Evolutionary conservation across 768 basidiomycete genomes (phyloP).

Genomic region (Lentinula sp.): DNA sequence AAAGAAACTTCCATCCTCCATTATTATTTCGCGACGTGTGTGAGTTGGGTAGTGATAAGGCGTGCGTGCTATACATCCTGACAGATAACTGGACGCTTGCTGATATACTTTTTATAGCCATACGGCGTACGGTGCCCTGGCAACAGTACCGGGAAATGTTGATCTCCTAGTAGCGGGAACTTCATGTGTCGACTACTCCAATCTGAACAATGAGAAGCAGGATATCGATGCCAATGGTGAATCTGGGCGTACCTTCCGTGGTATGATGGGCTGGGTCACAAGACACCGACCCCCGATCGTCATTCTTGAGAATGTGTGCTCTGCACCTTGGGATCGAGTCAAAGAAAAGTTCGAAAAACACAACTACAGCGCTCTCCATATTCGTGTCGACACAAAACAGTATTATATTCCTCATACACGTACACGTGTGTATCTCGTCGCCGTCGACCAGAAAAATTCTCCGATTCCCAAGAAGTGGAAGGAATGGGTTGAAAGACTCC

Average conservation of each 20-base stretch:
- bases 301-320: slow-evolving; percentile 90
- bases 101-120: slow-evolving; percentile 41
- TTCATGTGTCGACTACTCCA: slow-evolving; percentile 97
- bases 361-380: slow-evolving; percentile 66
- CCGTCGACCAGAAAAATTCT: slow-evolving; percentile 60
- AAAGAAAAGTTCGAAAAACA: slow-evolving; percentile 66
- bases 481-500: slow-evolving; percentile 53
- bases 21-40: slow-evolving; percentile 91
- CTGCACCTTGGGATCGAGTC: slow-evolving; percentile 84
- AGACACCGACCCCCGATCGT: slow-evolving; percentile 87
- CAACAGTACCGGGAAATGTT: slow-evolving; percentile 82
- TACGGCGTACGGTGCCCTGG: slow-evolving; percentile 87
- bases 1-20: slow-evolving; percentile 91
- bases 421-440: slow-evolving; percentile 82
- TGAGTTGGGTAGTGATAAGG: slow-evolving; percentile 73
- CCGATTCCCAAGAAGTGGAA: slow-evolving; percentile 67
- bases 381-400: slow-evolving; percentile 77
- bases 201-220: slow-evolving; percentile 88
- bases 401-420: slow-evolving; percentile 96
- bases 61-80: slow-evolving; percentile 41
- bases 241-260: slow-evolving; percentile 88
- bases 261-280: slow-evolving; percentile 91
- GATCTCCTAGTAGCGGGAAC: slow-evolving; percentile 92
- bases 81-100: background rate
- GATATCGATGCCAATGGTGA: slow-evolving; percentile 87